These are phyloP conservation scores for Colletotrichum sp. DNA, from an alignment of 2,329 filamentous ascomycete species.

Conservation along the genomic window DNA sequence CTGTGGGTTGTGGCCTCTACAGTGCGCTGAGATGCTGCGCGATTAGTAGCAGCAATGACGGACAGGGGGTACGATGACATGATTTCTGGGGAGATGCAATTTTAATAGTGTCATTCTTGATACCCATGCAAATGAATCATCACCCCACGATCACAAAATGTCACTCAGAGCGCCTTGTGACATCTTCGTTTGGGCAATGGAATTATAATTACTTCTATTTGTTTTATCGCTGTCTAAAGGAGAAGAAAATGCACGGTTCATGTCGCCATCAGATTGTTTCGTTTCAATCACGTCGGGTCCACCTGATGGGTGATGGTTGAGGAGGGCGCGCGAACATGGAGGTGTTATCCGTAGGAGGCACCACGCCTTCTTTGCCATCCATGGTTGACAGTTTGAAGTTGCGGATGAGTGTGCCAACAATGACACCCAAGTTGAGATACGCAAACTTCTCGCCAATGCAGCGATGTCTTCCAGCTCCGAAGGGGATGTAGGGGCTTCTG, in stretches of 20 bases:
- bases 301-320: background rate
- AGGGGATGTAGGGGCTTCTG: slow-evolving; percentile 88
- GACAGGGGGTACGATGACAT: background rate
- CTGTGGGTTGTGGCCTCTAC: background rate
- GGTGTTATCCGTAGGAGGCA: background rate
- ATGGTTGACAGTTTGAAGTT: slow-evolving; percentile 80
- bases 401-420: slow-evolving; percentile 77
- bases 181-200: background rate
- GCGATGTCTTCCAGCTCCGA: slow-evolving; percentile 89
- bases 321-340: background rate
- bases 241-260: background rate
- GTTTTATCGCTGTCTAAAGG: background rate
- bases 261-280: background rate
- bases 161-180: background rate
- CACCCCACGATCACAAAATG: background rate
- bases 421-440: slow-evolving; percentile 88
- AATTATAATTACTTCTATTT: background rate
- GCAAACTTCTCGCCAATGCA: slow-evolving; percentile 98
- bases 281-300: background rate
- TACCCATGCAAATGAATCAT: background rate
- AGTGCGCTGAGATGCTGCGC: background rate
- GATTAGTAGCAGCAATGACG: background rate
- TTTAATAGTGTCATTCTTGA: background rate
- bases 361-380: slow-evolving; percentile 53
- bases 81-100: background rate